These are phyloP conservation scores for Geosmithia flava DNA, from an alignment of 2,329 filamentous ascomycete genomes.

Conservation along the genomic window DNA sequence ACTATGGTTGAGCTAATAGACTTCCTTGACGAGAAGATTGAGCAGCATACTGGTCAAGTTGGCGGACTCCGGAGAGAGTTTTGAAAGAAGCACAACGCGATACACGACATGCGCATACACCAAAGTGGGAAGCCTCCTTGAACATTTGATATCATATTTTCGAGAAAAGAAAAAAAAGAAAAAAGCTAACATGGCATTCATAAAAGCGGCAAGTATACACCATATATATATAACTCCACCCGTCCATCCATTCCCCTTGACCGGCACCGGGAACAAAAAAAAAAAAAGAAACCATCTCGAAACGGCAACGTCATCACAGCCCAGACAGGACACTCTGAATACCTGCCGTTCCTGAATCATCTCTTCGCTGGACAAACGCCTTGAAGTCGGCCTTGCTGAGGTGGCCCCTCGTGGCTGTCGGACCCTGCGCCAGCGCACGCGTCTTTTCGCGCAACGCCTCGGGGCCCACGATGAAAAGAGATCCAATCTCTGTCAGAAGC, in stretches of 20 bases:
- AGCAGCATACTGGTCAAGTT: constrained; percentile 16
- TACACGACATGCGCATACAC: background rate
- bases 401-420: constrained; percentile 34
- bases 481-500: constrained; percentile 84
- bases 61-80: constrained; percentile 19
- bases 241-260: background rate
- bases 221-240: constrained; percentile 1
- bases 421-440: constrained; percentile 38
- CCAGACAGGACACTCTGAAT: constrained; percentile 72
- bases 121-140: background rate
- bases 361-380: constrained; percentile 72
- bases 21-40: constrained; percentile 40
- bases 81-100: constrained; percentile 7
- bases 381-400: constrained; percentile 60
- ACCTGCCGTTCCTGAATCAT: constrained; percentile 69
- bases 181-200: constrained; percentile 2
- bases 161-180: constrained; percentile 1
- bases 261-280: background rate
- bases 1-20: constrained; percentile 48
- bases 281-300: too few relatives aligned
- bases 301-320: constrained; percentile 22
- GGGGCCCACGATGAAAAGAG: constrained; percentile 84
- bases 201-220: constrained; percentile 1
- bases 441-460: constrained; percentile 64
- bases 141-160: constrained; percentile 11